Conservation (phyloP, 331 rosid genomes). For the Spiraea crenata region DNA sequence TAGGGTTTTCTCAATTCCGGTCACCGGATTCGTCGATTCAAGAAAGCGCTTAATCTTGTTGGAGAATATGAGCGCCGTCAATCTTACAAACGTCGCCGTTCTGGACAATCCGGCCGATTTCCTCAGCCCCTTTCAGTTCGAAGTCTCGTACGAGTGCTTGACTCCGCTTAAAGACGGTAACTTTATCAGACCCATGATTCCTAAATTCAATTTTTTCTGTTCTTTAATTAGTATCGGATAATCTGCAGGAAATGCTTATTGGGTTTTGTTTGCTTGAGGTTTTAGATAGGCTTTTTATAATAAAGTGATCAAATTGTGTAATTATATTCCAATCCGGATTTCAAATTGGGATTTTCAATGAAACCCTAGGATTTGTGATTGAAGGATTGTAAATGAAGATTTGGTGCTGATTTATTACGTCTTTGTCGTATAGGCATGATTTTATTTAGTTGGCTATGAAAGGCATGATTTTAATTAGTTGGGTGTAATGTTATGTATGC, state of each 20-base stretch:
- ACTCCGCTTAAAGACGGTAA: conserved; percentile 44
- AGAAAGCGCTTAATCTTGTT: not conserved
- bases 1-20: conserved; percentile 12
- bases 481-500: no score
- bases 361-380: no score
- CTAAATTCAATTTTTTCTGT: not conserved
- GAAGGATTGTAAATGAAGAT: not conserved
- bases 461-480: no score
- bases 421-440: no score
- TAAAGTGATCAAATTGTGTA: not conserved
- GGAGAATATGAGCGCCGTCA: conserved; percentile 40
- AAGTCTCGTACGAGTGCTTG: conserved; percentile 48
- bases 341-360: not conserved
- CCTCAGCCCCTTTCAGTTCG: conserved; percentile 50
- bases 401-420: not conserved
- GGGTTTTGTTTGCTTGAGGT: not conserved
- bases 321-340: not conserved
- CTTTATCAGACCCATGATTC: not conserved
- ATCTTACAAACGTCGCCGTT: conserved; percentile 36
- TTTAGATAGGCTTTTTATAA: not conserved
- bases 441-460: no score
- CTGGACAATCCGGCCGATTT: conserved; percentile 38
- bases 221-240: not conserved
- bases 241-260: not conserved
- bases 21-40: not conserved